Evolutionary conservation across 768 basidiomycete species (phyloP), one percentile per base, ranked within the genome.

Genomic region (Boletus coccyginus): DNA sequence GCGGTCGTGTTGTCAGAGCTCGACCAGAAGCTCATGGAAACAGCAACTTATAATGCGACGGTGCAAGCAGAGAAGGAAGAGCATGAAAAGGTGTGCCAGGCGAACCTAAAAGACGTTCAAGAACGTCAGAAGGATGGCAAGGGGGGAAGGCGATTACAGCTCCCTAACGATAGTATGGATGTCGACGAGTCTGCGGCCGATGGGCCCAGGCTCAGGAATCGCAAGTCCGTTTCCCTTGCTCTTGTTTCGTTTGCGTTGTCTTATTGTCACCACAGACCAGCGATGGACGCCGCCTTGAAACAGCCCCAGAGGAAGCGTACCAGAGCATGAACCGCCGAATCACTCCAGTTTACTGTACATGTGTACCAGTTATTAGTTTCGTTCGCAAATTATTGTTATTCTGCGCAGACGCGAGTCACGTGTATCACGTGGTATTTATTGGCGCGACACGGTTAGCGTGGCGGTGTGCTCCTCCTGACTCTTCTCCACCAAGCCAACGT

Each of bases 1-100:
- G 78, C 86, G 7, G 72, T 79, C 7, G 86, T 94, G 7, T 79
- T 96, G 47, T 64, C 78, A 6, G 84, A 90, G 5, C 81, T 96
- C 16, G 90, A 94, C 62, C 72, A 76, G 29, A 88, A 89, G 72
- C 81, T 95, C 44, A 70, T 73, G 19, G 65, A 77, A 27, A 80
- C 91, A n/a, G 71, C 81, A 0, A 66, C 73, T 9, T 76, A 82
- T 51, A 69, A 69, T 7, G 75, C 73, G 4, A 68, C 67, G 1
- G 70, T 70, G 14, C 81, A 81, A 55, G 57, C 60, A 3, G 68
- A 70, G n/a, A 76, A 77, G 40, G 75, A 79, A 14, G 79, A 80
- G 13, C 82, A 91, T 55, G 87, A 91, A 42, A 77, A 68, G 57
- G 61, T 61, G 21, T 73, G 87, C 19, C 80, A 83, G 57, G 67